Percentiles rank a stretch among this genome's conserved stretches.
Evolutionary conservation across 208 protist species (phyloP).

Genomic region (Acanthamoeba triangularis): DNA sequence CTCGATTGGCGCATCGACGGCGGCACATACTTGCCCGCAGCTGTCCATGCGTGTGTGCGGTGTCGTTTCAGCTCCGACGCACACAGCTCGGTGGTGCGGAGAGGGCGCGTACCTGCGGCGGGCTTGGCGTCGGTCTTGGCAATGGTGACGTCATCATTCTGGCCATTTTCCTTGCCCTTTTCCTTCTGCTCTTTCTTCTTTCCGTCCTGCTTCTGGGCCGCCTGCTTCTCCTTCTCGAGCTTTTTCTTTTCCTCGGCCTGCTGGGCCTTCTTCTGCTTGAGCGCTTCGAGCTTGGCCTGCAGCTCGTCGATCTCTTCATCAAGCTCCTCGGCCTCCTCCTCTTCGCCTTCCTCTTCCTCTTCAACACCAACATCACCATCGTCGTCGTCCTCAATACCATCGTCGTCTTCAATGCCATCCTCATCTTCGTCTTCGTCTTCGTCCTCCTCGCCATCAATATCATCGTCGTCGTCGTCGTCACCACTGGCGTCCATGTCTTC

Average conservation of each 20-base stretch:
- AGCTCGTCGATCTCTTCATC: not conserved
- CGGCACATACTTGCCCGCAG: constrained; percentile 37
- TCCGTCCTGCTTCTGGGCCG: not conserved
- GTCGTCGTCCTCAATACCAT: not conserved
- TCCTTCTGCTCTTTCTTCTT: not conserved
- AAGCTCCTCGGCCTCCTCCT: not conserved
- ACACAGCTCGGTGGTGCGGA: too few relatives aligned
- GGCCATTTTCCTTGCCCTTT: too few relatives aligned
- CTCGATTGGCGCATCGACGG: constrained; percentile 1
- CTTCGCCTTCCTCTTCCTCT: not conserved
- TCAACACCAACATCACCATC: not conserved
- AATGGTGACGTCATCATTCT: not conserved
- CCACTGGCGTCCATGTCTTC: too few relatives aligned
- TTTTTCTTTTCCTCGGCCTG: not conserved
- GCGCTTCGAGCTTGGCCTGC: not conserved
- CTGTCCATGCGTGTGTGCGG: not conserved
- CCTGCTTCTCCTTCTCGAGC: not conserved
- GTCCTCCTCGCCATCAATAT: not conserved
- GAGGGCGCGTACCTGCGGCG: not conserved
- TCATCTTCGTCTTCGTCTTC: not conserved
- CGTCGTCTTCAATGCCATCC: not conserved
- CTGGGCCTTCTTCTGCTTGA: not conserved
- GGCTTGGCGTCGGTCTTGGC: not conserved
- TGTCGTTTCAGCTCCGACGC: not conserved
- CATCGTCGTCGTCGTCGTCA: not conserved